Evolutionary conservation across 169 alveolate genomes (phyloP).

Genomic region (Eimeria brunetti): DNA sequence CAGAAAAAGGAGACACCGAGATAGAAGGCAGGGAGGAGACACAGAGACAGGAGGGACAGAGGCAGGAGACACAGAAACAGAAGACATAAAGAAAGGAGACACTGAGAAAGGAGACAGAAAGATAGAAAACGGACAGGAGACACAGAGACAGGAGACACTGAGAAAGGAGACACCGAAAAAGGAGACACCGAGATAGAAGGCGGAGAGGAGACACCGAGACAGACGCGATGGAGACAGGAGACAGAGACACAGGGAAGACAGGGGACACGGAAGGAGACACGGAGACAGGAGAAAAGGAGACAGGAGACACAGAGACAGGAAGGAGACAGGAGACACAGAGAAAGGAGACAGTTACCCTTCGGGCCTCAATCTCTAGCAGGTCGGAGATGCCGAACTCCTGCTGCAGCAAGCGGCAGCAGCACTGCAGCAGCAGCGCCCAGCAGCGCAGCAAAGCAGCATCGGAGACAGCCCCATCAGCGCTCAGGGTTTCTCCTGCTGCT

Average conservation of each 20-base stretch:
- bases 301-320: background rate
- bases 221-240: background rate
- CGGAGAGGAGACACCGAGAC: background rate
- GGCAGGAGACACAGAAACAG: background rate
- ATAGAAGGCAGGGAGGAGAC: background rate
- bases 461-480: slow-evolving; percentile 21
- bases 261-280: too few species aligned
- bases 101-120: background rate
- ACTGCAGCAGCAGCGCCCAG: slow-evolving; percentile 63
- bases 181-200: background rate
- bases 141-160: background rate
- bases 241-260: too few species aligned
- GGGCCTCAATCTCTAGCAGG: slow-evolving; percentile 23
- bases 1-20: background rate
- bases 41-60: background rate
- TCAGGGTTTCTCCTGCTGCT: slow-evolving; percentile 42
- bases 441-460: slow-evolving; percentile 58
- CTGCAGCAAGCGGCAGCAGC: slow-evolving; percentile 60
- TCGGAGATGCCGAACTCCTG: slow-evolving; percentile 23
- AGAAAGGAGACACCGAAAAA: background rate
- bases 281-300: background rate
- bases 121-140: background rate
- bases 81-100: background rate
- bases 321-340: background rate
- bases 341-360: background rate